phyloP scores from a whole-genome alignment of 2,329 filamentous ascomycete species.

The Colletotrichum neosansevieriae region DNA sequence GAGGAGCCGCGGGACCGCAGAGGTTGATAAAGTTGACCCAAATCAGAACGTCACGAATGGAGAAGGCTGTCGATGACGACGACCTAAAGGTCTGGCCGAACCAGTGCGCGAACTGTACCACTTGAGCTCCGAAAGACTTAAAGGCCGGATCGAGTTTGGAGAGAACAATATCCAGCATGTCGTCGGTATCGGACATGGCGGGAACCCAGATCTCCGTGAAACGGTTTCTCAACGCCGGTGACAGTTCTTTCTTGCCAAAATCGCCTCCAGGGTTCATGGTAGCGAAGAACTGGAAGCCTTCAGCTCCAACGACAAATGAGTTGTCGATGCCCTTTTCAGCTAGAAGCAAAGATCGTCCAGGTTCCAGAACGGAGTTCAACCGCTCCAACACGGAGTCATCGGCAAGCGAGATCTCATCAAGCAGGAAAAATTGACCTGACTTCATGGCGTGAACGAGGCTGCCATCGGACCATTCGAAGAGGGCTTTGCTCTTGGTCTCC shows the following conservation, averaged over 20 bases:
- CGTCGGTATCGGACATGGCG: constrained; percentile 83
- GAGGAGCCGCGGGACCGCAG: constrained; percentile 60
- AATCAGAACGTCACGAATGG: constrained; percentile 89
- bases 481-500: constrained; percentile 77
- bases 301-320: constrained; percentile 79
- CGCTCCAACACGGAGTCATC: constrained; percentile 97
- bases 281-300: constrained; percentile 94
- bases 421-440: constrained; percentile 87
- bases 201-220: constrained; percentile 99
- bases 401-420: constrained; percentile 97
- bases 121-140: constrained; percentile 70
- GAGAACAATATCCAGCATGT: constrained; percentile 87
- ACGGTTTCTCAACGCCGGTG: constrained; percentile 92
- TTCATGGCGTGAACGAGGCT: constrained; percentile 96
- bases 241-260: constrained; percentile 97
- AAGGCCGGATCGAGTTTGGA: constrained; percentile 75
- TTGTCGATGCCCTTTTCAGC: constrained; percentile 93
- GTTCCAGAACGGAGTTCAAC: constrained; percentile 95
- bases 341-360: constrained; percentile 84
- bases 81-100: constrained; percentile 87
- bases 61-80: constrained; percentile 80
- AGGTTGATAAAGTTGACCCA: constrained; percentile 95
- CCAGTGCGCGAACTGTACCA: constrained; percentile 93
- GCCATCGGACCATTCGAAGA: constrained; percentile 98
- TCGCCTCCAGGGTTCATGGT: constrained; percentile 99